Percentiles rank a stretch among this genome's conserved stretches.
phyloP scores from a whole-genome alignment of 2,329 filamentous ascomycete species.

The Scolecobasidium constrictum region DNA sequence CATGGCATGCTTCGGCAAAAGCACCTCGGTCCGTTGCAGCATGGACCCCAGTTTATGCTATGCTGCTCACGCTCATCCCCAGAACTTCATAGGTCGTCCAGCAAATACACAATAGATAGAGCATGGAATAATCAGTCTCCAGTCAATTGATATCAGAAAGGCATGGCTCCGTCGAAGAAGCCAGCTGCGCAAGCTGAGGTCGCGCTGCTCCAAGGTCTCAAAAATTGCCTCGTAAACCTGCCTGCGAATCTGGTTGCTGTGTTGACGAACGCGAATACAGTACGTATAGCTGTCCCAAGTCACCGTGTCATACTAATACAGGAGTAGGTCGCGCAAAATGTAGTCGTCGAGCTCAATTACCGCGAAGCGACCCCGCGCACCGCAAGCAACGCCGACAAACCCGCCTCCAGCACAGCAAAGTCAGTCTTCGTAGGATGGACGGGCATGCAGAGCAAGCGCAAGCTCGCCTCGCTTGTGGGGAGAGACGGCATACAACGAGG shows the following conservation, averaged over 20 bases:
- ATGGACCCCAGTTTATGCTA: neutral
- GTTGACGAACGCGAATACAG: slow-evolving; percentile 80
- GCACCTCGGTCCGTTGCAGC: neutral
- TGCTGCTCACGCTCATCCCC: neutral
- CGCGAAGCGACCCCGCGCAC: slow-evolving; percentile 43
- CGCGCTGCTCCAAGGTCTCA: slow-evolving; percentile 66
- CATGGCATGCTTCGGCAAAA: neutral
- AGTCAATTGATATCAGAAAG: neutral
- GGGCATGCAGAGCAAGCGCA: slow-evolving; percentile 89
- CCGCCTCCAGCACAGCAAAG: slow-evolving; percentile 38
- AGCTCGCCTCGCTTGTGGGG: slow-evolving; percentile 59
- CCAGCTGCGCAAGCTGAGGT: slow-evolving; percentile 62
- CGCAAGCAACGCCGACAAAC: slow-evolving; percentile 23
- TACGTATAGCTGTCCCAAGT: slow-evolving; percentile 37
- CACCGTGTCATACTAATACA: too few relatives aligned
- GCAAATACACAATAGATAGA: neutral
- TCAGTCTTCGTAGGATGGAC: slow-evolving; percentile 93
- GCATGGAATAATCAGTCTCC: neutral
- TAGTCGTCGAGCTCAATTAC: slow-evolving; percentile 83
- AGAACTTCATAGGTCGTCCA: neutral
- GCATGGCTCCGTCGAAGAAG: slow-evolving; percentile 25
- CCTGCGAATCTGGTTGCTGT: slow-evolving; percentile 74
- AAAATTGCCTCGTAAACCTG: slow-evolving; percentile 91
- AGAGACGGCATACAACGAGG: slow-evolving; percentile 58
- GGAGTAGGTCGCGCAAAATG: slow-evolving; percentile 77